Base-by-base conservation (phyloP, 345 rosid genomes). In the Hevea brasiliensis region DNA sequence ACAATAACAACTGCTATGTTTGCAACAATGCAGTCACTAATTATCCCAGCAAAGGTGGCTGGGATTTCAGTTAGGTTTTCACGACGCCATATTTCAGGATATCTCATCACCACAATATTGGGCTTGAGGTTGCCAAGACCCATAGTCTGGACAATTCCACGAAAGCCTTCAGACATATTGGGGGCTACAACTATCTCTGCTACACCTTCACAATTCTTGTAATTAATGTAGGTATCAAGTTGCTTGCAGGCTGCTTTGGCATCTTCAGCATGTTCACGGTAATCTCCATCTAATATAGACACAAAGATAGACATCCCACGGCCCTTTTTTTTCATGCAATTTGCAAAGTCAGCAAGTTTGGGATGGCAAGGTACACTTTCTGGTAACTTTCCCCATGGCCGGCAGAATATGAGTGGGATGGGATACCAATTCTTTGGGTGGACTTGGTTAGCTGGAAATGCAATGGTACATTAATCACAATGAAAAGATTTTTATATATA, bases 391-490 rank as follows among this genome's bases (percentile, higher is more conserved):
- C 98, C 99, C 99, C 99, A 96, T 12, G 99, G 99, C 71, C 98
- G 90, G 81, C 99, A 96, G 84, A 96, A 96, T 64, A 96, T 81
- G 62, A 96, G 91, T 21, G 98, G 99, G 70, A 96, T 96, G 54
- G 99, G 99, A 67, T 96, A 96, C 98, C 99, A 96, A 68, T 96
- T 96, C 84, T 96, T 96, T 4, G 99, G 98, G 72, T 96, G 99
- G 79, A 96, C 99, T 82, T 96, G 99, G 85, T 80, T 91, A 70
- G 99, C 99, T 96, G 90, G 81, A 84, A 71, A 61, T 27, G 71
- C 2, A 60, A 72, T 54, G 24, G 68, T 8, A 65, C 35, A 50
- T 35, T 54, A 67, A 65, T 35, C 69, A 70, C 62, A 14, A 61
- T 40, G 44, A 66, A 24, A 74, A 45, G 24, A 35, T 29, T 23